Percentiles rank a stretch among this genome's conserved stretches.
These are phyloP conservation scores for Puccinia hordei DNA, from an alignment of 1,284 basidiomycete genomes.

Conservation along the genomic window DNA sequence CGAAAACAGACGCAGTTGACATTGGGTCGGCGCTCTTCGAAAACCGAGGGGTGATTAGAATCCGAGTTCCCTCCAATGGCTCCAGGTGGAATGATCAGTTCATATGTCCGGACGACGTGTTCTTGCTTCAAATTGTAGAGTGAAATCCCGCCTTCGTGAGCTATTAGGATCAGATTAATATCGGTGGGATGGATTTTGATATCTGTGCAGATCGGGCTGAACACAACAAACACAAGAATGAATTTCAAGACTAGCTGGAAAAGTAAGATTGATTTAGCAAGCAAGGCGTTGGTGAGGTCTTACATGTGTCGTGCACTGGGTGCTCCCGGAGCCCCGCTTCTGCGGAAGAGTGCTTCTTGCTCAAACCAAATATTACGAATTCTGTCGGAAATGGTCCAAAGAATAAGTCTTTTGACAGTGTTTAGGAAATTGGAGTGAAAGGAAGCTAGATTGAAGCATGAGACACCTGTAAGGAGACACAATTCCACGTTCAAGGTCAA, in stretches of 20 bases:
- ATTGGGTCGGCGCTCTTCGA: constrained; percentile 70
- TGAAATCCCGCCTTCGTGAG: constrained; percentile 77
- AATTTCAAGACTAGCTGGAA: neutral
- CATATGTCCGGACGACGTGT: constrained; percentile 67
- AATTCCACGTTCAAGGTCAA: constrained; percentile 59
- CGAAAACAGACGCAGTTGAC: constrained; percentile 75
- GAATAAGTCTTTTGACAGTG: constrained; percentile 6
- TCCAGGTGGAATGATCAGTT: constrained; percentile 71
- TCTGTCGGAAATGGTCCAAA: constrained; percentile 53
- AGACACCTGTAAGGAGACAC: constrained; percentile 56
- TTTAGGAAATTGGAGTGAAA: no score
- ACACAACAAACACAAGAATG: constrained; percentile 50
- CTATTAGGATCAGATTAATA: constrained; percentile 76
- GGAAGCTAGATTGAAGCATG: constrained; percentile 63
- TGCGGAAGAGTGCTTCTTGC: constrained; percentile 70
- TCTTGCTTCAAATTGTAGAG: constrained; percentile 72
- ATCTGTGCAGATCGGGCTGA: constrained; percentile 66
- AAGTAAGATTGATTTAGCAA: neutral
- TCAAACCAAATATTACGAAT: constrained; percentile 74
- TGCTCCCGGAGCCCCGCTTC: constrained; percentile 66
- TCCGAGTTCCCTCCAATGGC: constrained; percentile 77
- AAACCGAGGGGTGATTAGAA: constrained; percentile 63
- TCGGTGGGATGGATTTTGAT: constrained; percentile 75
- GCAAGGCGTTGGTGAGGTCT: no score
- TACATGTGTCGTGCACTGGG: constrained; percentile 61